Percentiles rank a stretch among this genome's conserved stretches.
Conservation (phyloP, 192 early-diverging fungal genomes). For the Gorgonomyces haynaldii region DNA sequence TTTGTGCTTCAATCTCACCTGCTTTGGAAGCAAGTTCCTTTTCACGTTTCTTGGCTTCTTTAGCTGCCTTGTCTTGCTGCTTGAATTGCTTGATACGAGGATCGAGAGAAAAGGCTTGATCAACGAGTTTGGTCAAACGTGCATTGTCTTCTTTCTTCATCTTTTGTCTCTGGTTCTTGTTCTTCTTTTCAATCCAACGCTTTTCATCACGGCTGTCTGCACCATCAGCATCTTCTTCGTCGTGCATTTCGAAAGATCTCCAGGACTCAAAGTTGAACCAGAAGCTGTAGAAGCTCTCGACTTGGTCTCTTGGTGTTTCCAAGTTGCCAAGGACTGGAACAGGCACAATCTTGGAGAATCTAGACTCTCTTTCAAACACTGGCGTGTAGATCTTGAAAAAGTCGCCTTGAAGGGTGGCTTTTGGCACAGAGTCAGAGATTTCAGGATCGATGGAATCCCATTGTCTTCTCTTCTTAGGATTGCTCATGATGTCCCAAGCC, state of each 20-base stretch:
- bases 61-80: conserved; percentile 79
- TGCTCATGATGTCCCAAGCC: conserved; percentile 86
- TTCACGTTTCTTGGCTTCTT: conserved; percentile 82
- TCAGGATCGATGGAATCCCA: conserved; percentile 93
- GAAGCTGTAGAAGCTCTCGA: conserved; percentile 63
- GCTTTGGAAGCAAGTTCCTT: conserved; percentile 57
- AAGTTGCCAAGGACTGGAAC: conserved; percentile 70
- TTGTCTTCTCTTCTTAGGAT: conserved; percentile 79
- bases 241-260: conserved; percentile 94
- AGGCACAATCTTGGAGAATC: conserved; percentile 87
- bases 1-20: conserved; percentile 33
- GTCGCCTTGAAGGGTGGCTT: conserved; percentile 61
- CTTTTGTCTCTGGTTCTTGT: conserved; percentile 79
- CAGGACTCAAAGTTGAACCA: conserved; percentile 88
- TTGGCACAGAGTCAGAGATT: conserved; percentile 62
- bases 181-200: conserved; percentile 90
- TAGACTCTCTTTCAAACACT: conserved; percentile 77
- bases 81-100: conserved; percentile 84
- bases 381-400: conserved; percentile 67
- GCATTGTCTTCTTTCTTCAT: conserved; percentile 97
- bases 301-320: conserved; percentile 48
- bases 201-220: conserved; percentile 89
- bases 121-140: conserved; percentile 74
- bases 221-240: conserved; percentile 89
- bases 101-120: conserved; percentile 70